Evolutionary conservation across 1,284 basidiomycete species (phyloP).

Genomic region (Sporisorium graminicola): DNA sequence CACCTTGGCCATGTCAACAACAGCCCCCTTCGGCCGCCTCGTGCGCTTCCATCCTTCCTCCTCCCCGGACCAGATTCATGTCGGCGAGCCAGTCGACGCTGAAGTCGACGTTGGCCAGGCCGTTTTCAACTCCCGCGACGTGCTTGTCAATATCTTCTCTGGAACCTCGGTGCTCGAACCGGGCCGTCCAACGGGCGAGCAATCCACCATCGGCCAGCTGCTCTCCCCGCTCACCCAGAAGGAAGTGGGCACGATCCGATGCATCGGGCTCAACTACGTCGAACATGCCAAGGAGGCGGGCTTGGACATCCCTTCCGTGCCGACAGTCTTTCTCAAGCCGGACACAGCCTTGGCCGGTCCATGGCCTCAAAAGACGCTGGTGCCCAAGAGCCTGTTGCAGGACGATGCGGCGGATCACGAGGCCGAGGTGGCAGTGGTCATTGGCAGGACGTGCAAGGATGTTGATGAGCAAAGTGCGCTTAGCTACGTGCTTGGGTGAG

Average conservation of each 20-base stretch:
- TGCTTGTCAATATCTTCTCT: slow-evolving; percentile 79
- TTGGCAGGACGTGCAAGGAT: slow-evolving; percentile 82
- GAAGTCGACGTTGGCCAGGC: slow-evolving; percentile 75
- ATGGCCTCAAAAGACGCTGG: slow-evolving; percentile 72
- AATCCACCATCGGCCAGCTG: slow-evolving; percentile 79
- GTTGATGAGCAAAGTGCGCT: slow-evolving; percentile 81
- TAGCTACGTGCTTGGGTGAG: slow-evolving; percentile 77
- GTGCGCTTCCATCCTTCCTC: slow-evolving; percentile 82
- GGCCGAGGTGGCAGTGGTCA: slow-evolving; percentile 86
- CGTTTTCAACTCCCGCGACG: slow-evolving; percentile 71
- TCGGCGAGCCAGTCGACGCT: slow-evolving; percentile 81
- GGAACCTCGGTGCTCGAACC: slow-evolving; percentile 76
- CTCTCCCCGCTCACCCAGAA: slow-evolving; percentile 77
- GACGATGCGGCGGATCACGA: slow-evolving; percentile 88
- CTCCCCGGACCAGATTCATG: slow-evolving; percentile 75
- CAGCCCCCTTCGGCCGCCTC: slow-evolving; percentile 73
- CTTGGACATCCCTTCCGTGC: slow-evolving; percentile 73
- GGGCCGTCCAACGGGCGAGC: slow-evolving; percentile 76
- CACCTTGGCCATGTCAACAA: not conserved
- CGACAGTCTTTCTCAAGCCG: slow-evolving; percentile 85
- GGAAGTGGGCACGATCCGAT: slow-evolving; percentile 76
- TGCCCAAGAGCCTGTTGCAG: slow-evolving; percentile 77
- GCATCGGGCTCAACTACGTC: slow-evolving; percentile 83
- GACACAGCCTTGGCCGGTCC: slow-evolving; percentile 79
- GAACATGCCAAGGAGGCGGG: slow-evolving; percentile 77